These are phyloP conservation scores for Candida qinlingensis DNA, from an alignment of 805 yeast genomes.

Conservation along the genomic window DNA sequence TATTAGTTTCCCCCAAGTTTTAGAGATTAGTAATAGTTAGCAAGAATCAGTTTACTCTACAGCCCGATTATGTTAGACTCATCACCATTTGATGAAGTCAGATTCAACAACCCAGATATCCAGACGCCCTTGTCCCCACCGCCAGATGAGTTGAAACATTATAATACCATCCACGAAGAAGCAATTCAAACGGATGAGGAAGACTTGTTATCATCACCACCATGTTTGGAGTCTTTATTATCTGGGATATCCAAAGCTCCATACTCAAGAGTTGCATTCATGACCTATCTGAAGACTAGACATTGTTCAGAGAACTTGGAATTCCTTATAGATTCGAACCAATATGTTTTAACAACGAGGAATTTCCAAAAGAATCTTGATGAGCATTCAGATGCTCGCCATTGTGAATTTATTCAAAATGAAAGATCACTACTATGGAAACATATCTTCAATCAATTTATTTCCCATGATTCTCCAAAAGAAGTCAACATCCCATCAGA, in stretches of 20 bases:
- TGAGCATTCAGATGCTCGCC: neutral
- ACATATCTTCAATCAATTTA: constrained; percentile 33
- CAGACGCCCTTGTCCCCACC: constrained; percentile 18
- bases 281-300: constrained; percentile 18
- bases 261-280: constrained; percentile 23
- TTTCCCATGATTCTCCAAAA: constrained; percentile 35
- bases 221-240: constrained; percentile 19
- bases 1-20: neutral
- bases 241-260: constrained; percentile 23
- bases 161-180: neutral
- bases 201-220: constrained; percentile 9
- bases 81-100: constrained; percentile 1
- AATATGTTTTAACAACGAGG: constrained; percentile 10
- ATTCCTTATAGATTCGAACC: constrained; percentile 20
- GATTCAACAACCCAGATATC: constrained; percentile 2
- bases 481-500: constrained; percentile 26
- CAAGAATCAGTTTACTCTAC: neutral
- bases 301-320: constrained; percentile 26
- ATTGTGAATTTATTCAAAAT: neutral
- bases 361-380: neutral
- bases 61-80: neutral
- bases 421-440: constrained; percentile 17
- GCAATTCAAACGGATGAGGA: neutral
- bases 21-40: neutral
- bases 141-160: constrained; percentile 4